These are phyloP conservation scores for Candida sithepensis DNA, from an alignment of 805 yeast species.

Conservation along the genomic window DNA sequence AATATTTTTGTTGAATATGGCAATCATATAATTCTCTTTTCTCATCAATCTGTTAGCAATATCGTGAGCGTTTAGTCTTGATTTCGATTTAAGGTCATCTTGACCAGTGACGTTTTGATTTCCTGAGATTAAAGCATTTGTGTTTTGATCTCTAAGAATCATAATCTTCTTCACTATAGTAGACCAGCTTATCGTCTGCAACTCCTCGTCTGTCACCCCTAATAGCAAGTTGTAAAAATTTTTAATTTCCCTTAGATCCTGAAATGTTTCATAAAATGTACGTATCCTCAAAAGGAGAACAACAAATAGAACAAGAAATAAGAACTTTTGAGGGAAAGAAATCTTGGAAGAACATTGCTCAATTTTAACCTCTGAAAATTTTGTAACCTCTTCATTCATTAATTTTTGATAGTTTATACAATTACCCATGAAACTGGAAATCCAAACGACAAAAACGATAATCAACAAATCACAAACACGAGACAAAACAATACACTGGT, in stretches of 20 bases:
- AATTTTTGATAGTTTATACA: constrained; percentile 63
- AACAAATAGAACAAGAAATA: constrained; percentile 57
- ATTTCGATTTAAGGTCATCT: constrained; percentile 64
- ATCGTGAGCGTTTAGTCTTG: constrained; percentile 83
- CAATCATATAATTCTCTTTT: constrained; percentile 89
- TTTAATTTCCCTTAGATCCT: constrained; percentile 67
- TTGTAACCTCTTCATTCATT: constrained; percentile 27
- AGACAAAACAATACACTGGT: constrained; percentile 68
- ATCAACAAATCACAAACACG: constrained; percentile 67
- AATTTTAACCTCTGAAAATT: constrained; percentile 41
- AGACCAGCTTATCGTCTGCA: constrained; percentile 93
- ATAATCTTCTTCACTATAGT: constrained; percentile 74
- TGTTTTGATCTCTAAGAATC: constrained; percentile 74
- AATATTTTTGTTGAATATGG: constrained; percentile 75
- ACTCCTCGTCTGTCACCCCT: constrained; percentile 70
- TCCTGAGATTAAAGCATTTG: constrained; percentile 65
- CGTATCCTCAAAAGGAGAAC: constrained; percentile 49
- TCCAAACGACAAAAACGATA: constrained; percentile 71
- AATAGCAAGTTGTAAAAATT: constrained; percentile 73
- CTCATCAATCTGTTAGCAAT: constrained; percentile 96
- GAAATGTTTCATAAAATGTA: constrained; percentile 59
- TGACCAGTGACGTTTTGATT: constrained; percentile 26
- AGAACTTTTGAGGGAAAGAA: constrained; percentile 49
- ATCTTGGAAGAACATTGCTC: constrained; percentile 45
- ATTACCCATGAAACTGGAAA: constrained; percentile 74